Conservation (phyloP, 2,329 filamentous ascomycete species). For the Phialophora verrucosa region DNA sequence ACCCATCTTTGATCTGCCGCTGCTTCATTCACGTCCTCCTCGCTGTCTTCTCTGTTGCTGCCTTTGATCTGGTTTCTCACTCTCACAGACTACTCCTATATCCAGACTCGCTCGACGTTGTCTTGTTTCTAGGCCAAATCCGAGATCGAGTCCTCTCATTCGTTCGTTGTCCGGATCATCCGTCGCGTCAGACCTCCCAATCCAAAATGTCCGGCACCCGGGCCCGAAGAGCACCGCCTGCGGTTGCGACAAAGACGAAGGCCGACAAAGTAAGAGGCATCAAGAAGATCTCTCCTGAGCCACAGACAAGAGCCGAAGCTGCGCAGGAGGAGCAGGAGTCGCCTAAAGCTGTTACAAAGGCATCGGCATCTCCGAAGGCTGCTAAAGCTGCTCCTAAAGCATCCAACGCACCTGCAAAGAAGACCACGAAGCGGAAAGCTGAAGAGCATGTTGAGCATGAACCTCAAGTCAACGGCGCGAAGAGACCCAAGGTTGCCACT, state of each 20-base stretch:
- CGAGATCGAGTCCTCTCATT: neutral
- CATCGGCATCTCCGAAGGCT: constrained; percentile 17
- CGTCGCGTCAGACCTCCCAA: constrained; percentile 8
- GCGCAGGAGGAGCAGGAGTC: constrained; percentile 1
- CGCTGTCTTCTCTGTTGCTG: constrained; percentile 1
- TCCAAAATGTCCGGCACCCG: constrained; percentile 31
- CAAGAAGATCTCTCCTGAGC: constrained; percentile 21
- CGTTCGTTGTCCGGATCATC: constrained; percentile 13
- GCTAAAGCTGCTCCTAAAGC: constrained; percentile 18
- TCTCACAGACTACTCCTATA: neutral
- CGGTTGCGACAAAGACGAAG: constrained; percentile 24
- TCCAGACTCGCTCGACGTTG: neutral
- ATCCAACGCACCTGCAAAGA: constrained; percentile 15
- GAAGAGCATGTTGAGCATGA: constrained; percentile 33
- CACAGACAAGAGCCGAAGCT: constrained; percentile 1
- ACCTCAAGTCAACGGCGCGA: constrained; percentile 30
- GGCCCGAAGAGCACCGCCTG: constrained; percentile 26
- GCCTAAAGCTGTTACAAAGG: constrained; percentile 13
- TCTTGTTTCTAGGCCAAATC: neutral
- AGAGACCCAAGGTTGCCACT: constrained; percentile 24
- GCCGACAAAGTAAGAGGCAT: constrained; percentile 23
- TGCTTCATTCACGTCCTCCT: constrained; percentile 1
- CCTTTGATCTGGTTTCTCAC: neutral
- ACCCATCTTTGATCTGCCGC: neutral
- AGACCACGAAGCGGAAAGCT: constrained; percentile 37